Percentiles rank a stretch among this genome's conserved stretches.
These are phyloP conservation scores for Comarum palustre DNA, from an alignment of 306 rosid species.

Conservation along the genomic window DNA sequence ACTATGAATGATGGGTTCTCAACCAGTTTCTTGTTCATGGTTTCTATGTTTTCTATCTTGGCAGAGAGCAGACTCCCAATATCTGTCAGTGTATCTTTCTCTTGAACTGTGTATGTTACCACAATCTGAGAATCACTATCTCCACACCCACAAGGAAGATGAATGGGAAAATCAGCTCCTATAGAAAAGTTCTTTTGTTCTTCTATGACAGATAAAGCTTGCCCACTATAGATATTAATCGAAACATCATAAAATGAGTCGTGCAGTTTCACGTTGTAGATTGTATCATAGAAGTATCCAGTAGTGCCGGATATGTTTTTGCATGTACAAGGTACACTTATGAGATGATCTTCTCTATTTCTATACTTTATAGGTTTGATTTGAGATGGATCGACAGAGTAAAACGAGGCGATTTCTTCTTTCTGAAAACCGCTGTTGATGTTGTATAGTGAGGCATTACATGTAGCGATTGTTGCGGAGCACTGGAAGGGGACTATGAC, in stretches of 20 bases:
- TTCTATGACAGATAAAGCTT: conserved; percentile 34
- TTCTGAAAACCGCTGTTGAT: conserved; percentile 11
- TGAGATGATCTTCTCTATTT: conserved; percentile 44
- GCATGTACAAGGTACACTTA: conserved; percentile 69
- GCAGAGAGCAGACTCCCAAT: conserved; percentile 47
- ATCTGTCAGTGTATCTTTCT: conserved; percentile 38
- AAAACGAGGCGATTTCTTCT: conserved; percentile 41
- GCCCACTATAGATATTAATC: conserved; percentile 45
- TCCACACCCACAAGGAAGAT: conserved; percentile 70
- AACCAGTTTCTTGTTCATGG: conserved; percentile 38
- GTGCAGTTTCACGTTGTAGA: conserved; percentile 29
- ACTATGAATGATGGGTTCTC: conserved; percentile 33
- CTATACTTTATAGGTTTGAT: conserved; percentile 30
- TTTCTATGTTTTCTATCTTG: conserved; percentile 26
- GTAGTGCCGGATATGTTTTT: conserved; percentile 19
- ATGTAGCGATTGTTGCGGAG: conserved; percentile 33
- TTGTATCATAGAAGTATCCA: conserved; percentile 57
- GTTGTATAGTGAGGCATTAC: conserved; percentile 64
- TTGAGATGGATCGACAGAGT: conserved; percentile 43
- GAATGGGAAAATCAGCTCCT: conserved; percentile 22
- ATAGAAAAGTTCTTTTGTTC: not conserved
- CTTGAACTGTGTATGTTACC: conserved; percentile 68
- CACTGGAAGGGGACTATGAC: conserved; percentile 45
- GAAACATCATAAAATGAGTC: conserved; percentile 41
- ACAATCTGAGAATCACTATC: conserved; percentile 52